Conservation (phyloP, 345 rosid species). For the Raphanus raphanistrum region DNA sequence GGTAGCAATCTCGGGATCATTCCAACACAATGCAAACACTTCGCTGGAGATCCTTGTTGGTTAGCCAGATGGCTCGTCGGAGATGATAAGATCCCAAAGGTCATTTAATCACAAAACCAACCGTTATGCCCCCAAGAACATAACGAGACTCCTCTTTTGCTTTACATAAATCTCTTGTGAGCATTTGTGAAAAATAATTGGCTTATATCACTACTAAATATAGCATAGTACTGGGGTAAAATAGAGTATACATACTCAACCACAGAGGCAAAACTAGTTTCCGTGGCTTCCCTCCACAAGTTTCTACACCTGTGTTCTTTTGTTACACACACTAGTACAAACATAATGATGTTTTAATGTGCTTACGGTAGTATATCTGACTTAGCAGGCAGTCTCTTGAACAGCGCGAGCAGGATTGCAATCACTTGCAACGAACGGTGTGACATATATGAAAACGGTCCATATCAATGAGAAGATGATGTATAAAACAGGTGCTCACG, state of each 20-base stretch:
- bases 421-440: slow-evolving; percentile 89
- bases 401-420: slow-evolving; percentile 66
- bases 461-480: slow-evolving; percentile 66
- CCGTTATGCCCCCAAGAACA: neutral
- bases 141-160: slow-evolving; percentile 7
- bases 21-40: slow-evolving; percentile 56
- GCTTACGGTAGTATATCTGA: slow-evolving; percentile 74
- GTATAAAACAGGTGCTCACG: slow-evolving; percentile 80
- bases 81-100: slow-evolving; percentile 48
- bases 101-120: slow-evolving; percentile 14
- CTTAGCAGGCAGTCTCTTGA: slow-evolving; percentile 90
- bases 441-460: slow-evolving; percentile 68
- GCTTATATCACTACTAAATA: neutral
- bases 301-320: slow-evolving; percentile 19
- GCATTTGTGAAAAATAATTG: slow-evolving; percentile 20
- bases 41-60: slow-evolving; percentile 67
- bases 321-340: neutral
- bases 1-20: slow-evolving; percentile 78
- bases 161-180: neutral
- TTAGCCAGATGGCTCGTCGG: slow-evolving; percentile 72
- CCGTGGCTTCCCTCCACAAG: slow-evolving; percentile 25
- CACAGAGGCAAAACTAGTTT: slow-evolving; percentile 26
- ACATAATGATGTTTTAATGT: neutral
- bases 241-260: neutral
- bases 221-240: neutral